phyloP scores from a whole-genome alignment of 164 flowering plant species.

The Tinospora cordifolia region DNA sequence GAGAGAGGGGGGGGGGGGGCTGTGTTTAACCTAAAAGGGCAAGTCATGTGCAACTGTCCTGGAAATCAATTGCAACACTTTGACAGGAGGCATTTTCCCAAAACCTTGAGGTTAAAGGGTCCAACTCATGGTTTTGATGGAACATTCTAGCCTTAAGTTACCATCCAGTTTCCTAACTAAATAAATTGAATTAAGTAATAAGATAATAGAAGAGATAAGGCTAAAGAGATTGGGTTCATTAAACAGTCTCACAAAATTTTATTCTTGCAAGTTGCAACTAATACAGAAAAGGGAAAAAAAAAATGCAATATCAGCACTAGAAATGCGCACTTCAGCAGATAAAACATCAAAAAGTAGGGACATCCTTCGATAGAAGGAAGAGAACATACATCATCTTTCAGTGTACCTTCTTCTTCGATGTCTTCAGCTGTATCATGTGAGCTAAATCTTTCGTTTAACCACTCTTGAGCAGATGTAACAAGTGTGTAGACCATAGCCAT shows the following conservation, averaged over 20 bases:
- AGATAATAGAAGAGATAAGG: background rate
- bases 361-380: conserved; percentile 11
- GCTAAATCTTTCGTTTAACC: conserved; percentile 70
- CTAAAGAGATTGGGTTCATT: background rate
- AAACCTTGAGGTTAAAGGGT: no score
- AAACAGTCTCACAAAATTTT: no score
- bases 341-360: conserved; percentile 17
- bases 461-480: conserved; percentile 78
- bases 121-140: no score
- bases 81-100: no score
- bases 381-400: conserved; percentile 76
- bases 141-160: no score
- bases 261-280: no score
- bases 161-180: background rate
- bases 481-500: conserved; percentile 99
- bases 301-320: background rate
- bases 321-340: conserved; percentile 1
- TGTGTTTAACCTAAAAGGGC: no score
- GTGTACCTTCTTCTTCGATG: conserved; percentile 41
- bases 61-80: no score
- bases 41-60: no score
- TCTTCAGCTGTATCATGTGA: conserved; percentile 34
- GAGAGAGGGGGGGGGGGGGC: no score
- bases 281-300: background rate
- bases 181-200: background rate